Base-by-base conservation (phyloP, 441 rosid genomes). In the Gossypium laxum region DNA sequence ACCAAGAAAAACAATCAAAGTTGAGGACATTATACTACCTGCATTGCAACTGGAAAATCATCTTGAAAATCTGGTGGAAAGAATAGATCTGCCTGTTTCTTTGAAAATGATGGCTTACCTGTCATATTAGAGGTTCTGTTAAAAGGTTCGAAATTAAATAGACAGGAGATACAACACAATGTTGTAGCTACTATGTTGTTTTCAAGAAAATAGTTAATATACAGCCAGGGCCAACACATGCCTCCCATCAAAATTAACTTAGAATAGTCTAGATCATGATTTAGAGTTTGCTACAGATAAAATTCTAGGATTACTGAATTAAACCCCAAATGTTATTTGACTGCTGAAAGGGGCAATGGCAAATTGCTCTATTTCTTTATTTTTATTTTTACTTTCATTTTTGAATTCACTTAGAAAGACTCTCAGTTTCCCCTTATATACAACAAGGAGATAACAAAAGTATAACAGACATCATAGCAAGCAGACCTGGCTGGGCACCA, bases 41-140 rank as follows among this genome's bases (percentile, higher is more conserved):
- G 99, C 99, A 96, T 96, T 58, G 99, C 96, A 47, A 96, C 98
- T 32, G 99, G 99, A 79, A 96, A 96, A 77, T 96, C 99, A 76
- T 96, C 99, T 47, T 95, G 97, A 84, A 96, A 96, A 83, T 96
- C 99, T 57, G 99, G 99, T 48, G 99, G 99, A 68, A 96, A 96
- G 85, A 96, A 91, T 32, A 96, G 96, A 85, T 93, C 98, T 5
- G 98, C 97, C 82, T 91, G 97, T 80, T 93, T 96, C 87, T 96
- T 93, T 2, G 97, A 72, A 79, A 91, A 93, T 38, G 99, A 85
- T 43, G 97, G 89, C 73, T 90, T 96, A 74, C 99, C 99, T 92
- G 88, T 63, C 51, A 69, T 71, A 50, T 72, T 69, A 74, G 10
- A 24, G n/a, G 56, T 62, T 58, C 17, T 58, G 55, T 75, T 41